phyloP scores from a whole-genome alignment of 2,329 filamentous ascomycete species.

The Xenoacremonium recifei region DNA sequence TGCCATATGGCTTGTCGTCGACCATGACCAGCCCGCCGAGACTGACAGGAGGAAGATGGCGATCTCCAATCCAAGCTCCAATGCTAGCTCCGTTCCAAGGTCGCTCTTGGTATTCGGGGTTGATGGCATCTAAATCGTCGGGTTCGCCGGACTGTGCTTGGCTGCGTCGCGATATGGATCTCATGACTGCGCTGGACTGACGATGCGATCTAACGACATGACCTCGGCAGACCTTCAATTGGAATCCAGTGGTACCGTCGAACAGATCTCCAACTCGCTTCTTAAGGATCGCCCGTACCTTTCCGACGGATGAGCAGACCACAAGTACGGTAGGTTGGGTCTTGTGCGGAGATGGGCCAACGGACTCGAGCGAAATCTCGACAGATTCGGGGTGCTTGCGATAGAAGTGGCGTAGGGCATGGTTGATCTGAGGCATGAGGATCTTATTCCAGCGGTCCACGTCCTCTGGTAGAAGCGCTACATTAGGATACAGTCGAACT shows the following conservation, averaged over 20 bases:
- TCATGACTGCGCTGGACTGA: conserved; percentile 27
- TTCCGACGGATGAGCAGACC: conserved; percentile 71
- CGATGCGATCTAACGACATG: conserved; percentile 63
- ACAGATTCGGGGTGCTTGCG: conserved; percentile 73
- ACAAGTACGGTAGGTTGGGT: conserved; percentile 73
- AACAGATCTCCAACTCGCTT: conserved; percentile 66
- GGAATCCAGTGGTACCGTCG: conserved; percentile 59
- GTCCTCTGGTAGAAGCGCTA: conserved; percentile 56
- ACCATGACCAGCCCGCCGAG: conserved; percentile 86
- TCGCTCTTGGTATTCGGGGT: conserved; percentile 73
- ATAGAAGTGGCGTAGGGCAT: conserved; percentile 68
- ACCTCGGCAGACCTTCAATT: conserved; percentile 70
- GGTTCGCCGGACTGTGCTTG: conserved; percentile 39
- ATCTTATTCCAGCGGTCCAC: conserved; percentile 71
- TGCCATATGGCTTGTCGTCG: conserved; percentile 81
- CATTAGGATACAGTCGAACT: conserved; percentile 58
- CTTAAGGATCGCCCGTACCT: conserved; percentile 69
- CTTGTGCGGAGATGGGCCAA: conserved; percentile 65
- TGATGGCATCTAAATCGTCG: conserved; percentile 49
- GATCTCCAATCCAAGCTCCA: conserved; percentile 81
- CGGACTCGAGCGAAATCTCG: conserved; percentile 73
- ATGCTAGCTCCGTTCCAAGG: conserved; percentile 89
- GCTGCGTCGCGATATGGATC: conserved; percentile 32
- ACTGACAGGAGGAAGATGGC: conserved; percentile 86
- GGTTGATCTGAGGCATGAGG: conserved; percentile 71